A percentile compares a stretch with the other conserved stretches of the same genome.
Evolutionary conservation across 176 grass and related monocot genomes (phyloP).

Genomic region (Tillandsia leiboldiana): DNA sequence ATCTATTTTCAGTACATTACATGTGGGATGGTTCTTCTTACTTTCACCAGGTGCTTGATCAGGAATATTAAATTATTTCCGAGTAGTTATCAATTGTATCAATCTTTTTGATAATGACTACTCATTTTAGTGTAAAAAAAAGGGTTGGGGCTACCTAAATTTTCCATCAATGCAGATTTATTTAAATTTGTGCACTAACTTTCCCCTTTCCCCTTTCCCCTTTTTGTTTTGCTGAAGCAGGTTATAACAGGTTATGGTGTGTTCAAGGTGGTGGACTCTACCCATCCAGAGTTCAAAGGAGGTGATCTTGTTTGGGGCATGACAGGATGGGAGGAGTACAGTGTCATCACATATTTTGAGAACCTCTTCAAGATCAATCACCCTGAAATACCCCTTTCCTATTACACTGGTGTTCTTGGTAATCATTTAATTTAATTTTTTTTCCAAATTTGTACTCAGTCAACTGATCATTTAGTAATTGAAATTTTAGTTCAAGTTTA

Average conservation of each 20-base stretch:
- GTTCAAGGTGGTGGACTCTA: conserved; percentile 47
- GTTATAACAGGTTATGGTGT: conserved; percentile 35
- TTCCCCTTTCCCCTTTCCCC: not conserved
- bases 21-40: too few relatives aligned
- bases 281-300: conserved; percentile 28
- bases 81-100: too few relatives aligned
- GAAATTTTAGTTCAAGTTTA: not conserved
- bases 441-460: not conserved
- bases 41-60: too few relatives aligned
- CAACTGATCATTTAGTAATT: not conserved
- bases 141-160: not conserved
- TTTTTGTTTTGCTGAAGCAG: not conserved
- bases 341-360: conserved; percentile 17
- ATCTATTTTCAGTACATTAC: too few relatives aligned
- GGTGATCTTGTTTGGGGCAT: conserved; percentile 36
- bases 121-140: not conserved
- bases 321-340: conserved; percentile 43
- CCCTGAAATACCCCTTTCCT: conserved; percentile 43
- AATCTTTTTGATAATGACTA: not conserved
- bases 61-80: too few relatives aligned
- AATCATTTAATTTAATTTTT: not conserved
- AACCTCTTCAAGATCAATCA: conserved; percentile 32
- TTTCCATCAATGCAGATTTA: not conserved
- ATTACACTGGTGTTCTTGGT: conserved; percentile 60
- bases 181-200: not conserved